phyloP scores from a whole-genome alignment of 139 green algal species.

The Closterium sp. region DNA sequence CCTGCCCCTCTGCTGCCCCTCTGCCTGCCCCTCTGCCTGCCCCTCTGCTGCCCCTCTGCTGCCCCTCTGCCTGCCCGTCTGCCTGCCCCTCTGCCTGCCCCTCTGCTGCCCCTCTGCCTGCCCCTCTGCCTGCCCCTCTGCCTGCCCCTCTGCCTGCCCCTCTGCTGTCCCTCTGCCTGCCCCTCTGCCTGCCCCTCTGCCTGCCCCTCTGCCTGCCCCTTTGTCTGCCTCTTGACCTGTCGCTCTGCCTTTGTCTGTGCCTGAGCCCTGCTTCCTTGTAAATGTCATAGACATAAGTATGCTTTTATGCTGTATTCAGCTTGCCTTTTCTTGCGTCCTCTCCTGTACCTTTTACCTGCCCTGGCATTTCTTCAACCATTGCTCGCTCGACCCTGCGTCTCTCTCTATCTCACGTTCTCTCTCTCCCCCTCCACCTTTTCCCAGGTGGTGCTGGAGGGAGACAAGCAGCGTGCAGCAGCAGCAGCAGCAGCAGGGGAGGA shows the following conservation, averaged over 20 bases:
- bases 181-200: background rate
- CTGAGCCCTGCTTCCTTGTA: background rate
- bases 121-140: no score
- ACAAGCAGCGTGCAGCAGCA: background rate
- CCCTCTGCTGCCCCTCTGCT: background rate
- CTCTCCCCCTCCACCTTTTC: background rate
- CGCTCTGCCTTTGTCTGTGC: no score
- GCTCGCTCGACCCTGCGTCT: background rate
- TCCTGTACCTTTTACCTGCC: background rate
- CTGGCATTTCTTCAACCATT: no score
- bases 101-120: no score
- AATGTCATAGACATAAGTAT: background rate
- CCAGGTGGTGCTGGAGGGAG: background rate
- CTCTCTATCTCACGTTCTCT: no score
- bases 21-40: background rate
- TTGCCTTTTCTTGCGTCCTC: background rate
- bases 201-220: background rate
- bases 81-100: no score
- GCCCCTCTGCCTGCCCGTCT: no score
- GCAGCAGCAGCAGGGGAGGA: background rate
- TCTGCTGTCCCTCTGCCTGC: no score
- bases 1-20: no score
- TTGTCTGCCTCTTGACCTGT: no score
- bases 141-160: no score
- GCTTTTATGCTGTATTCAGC: background rate